Conservation (phyloP, 441 rosid species). For the Daphne laureola region DNA sequence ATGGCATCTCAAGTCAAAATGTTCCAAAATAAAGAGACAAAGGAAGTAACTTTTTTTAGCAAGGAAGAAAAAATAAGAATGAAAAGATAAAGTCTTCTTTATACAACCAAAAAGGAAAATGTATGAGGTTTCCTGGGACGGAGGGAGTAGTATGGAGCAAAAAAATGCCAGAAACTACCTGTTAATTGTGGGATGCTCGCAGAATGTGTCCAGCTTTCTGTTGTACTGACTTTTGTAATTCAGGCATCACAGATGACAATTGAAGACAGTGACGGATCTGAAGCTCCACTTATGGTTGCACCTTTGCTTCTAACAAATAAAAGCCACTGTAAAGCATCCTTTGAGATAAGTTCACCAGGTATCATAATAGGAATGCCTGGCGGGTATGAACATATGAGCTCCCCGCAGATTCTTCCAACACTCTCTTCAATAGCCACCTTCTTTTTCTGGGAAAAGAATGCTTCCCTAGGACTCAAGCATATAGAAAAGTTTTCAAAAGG, state of each 20-base stretch:
- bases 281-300: slow-evolving; percentile 36
- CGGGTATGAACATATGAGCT: slow-evolving; percentile 55
- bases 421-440: slow-evolving; percentile 30
- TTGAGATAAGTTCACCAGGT: slow-evolving; percentile 46
- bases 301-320: slow-evolving; percentile 29
- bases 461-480: slow-evolving; percentile 46
- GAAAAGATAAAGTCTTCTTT: too few relatives aligned
- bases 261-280: slow-evolving; percentile 42
- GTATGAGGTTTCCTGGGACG: too few relatives aligned
- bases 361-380: slow-evolving; percentile 50
- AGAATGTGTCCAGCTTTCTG: too few relatives aligned
- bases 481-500: slow-evolving; percentile 28
- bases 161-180: too few relatives aligned
- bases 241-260: slow-evolving; percentile 29
- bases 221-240: background rate
- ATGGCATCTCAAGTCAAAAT: too few relatives aligned
- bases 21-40: too few relatives aligned
- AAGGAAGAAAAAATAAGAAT: too few relatives aligned
- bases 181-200: too few relatives aligned
- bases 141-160: too few relatives aligned
- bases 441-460: slow-evolving; percentile 41
- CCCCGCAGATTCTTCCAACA: slow-evolving; percentile 40
- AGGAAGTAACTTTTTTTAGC: too few relatives aligned
- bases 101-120: too few relatives aligned
- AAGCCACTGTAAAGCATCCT: slow-evolving; percentile 37